Evolutionary conservation across 2,329 filamentous ascomycete species (phyloP), one percentile per base, ranked within the genome.

Genomic region (Cercospora nicotianae): DNA sequence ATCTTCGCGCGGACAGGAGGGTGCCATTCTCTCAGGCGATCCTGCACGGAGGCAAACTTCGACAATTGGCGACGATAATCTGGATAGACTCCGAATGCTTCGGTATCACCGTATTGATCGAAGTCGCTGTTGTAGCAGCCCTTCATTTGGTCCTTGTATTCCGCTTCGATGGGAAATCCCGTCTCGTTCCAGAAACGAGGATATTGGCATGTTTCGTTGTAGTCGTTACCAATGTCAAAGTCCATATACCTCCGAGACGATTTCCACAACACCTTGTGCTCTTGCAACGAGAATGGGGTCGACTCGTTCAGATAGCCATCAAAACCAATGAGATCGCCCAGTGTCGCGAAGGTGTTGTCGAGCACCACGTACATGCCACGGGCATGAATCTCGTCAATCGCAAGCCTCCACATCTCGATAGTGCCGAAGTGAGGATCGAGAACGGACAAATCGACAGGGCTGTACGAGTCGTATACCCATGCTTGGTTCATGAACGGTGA

Each of bases 361-460:
- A 89, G 78, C 20, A 90, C 79, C 26, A 89, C 86, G 77, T 88
- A 89, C 87, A 90, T 89, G 48, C 81, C 84, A 31, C 87, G 81
- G 1, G 76, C 75, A 72, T 90, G 87, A 16, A 89, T 87, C 65
- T 87, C 87, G 5, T 82, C 79, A 61, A 89, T 84, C 2, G 84
- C 82, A 51, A 80, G 75, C 72, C 86, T 83, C 87, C 87, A 89
- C 65, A 80, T 79, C 16, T 83, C 78, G 59, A 90, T 85, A 58
- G 82, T 83, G 16, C 87, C 87, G 69, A 85, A 88, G 74, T 90
- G 87, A 53, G 83, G 81, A 72, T 90, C 87, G n/a, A 90, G 80
- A 9, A 89, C 79, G 0, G 87, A 88, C 13, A 88, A 83, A 71
- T 90, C 87, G 57, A 75, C 53, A 16, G 87, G 83, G 48, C 73